Base-by-base conservation (phyloP, 148 eudicot genomes). In the Nepenthes gracilis region DNA sequence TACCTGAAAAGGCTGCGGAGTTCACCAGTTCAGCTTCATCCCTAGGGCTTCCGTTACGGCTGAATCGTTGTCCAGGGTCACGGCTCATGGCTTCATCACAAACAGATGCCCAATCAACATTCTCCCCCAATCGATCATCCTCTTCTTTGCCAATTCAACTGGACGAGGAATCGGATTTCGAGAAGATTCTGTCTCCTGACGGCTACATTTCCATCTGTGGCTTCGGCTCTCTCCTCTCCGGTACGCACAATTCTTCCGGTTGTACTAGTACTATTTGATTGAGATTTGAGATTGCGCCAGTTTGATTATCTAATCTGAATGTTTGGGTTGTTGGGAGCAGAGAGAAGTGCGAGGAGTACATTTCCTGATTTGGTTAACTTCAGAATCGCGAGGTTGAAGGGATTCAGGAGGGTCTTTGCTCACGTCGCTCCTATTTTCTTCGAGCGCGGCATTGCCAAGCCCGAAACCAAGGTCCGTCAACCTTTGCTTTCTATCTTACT, bases 171-270 rank as follows among this genome's bases (percentile, higher is more conserved):
- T 56, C 76, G 13, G 96, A 92, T 76, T 92, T 92, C 61, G 74
- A 72, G 1, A 60, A 35, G 55, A 74, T 92, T 74, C 55, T 75
- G 9, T 82, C 88, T 10, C 72, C 80, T 62, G 75, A 70, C 2
- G 91, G 91, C 15, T 69, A 59, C 56, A 62, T 93, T 74, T 79
- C 96, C 66, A 67, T 93, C 62, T 86, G 89, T 49, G 98, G 98
- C 72, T 93, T 93, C 76, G 98, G 96, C 36, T 93, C 98, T 66
- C 96, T 93, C 56, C 88, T 93, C 74, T 93, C 96, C 54, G 96
- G 98, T 93, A 71, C 15, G 9, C n/a, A 5, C 15, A 49, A 49
- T 49, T 11, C 11, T 11, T 3, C 15, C 6, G 48, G 11, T 45
- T 11, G 11, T 45, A 45, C 8, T 5, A 45, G 48, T 5, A 45